phyloP scores from a whole-genome alignment of 164 flowering plant species.

The Berberis vulgaris region DNA sequence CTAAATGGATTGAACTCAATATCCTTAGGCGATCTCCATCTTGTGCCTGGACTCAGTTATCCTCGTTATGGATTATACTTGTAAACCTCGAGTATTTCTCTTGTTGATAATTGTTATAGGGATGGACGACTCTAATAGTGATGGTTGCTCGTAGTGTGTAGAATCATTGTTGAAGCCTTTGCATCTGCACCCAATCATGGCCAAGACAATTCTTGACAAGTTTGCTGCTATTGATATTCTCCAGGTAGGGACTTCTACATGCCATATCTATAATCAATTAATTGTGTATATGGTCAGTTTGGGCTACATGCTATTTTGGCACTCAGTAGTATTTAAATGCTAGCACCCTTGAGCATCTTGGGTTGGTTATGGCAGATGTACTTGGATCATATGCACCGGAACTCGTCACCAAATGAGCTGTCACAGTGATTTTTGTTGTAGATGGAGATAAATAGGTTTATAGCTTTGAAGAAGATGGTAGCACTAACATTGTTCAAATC shows the following conservation, averaged over 20 bases:
- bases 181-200: constrained; percentile 40
- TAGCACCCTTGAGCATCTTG: too few species aligned
- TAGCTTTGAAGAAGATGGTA: background rate
- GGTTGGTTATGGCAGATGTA: constrained; percentile 32
- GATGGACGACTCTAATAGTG: background rate
- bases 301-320: background rate
- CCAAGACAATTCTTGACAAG: constrained; percentile 65
- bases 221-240: constrained; percentile 94
- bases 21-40: too few species aligned
- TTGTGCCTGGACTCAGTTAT: too few species aligned
- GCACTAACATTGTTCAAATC: background rate
- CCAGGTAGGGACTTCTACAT: constrained; percentile 43
- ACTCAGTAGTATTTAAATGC: background rate
- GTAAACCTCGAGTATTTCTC: background rate
- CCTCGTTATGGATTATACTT: too few species aligned
- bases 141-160: constrained; percentile 37
- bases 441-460: background rate
- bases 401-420: constrained; percentile 2
- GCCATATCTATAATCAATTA: background rate
- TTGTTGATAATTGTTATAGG: background rate
- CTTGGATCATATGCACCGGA: constrained; percentile 39
- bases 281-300: background rate
- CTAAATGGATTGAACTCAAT: too few species aligned
- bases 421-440: background rate
- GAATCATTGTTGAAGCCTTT: constrained; percentile 36